phyloP scores from a whole-genome alignment of 1,284 basidiomycete genomes.

The Gymnopus androsaceus region DNA sequence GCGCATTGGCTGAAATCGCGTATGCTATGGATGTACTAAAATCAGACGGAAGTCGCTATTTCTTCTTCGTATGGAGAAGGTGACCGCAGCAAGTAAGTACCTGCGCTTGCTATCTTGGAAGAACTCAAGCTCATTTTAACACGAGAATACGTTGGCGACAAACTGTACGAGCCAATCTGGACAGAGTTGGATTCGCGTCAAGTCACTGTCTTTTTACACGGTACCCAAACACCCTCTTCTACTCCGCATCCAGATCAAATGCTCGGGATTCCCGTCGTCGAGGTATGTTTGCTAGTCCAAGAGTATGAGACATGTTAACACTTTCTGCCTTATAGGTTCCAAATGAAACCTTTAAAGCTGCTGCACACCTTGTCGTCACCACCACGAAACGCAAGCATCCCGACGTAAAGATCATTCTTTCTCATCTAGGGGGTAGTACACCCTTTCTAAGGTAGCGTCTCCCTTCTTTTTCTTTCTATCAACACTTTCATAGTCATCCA shows the following conservation, averaged over 20 bases:
- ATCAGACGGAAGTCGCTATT: constrained; percentile 63
- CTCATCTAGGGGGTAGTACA: constrained; percentile 68
- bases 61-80: constrained; percentile 60
- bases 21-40: constrained; percentile 58
- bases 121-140: background rate
- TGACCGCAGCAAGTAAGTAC: constrained; percentile 41
- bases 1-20: constrained; percentile 54
- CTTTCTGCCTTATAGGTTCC: constrained; percentile 51
- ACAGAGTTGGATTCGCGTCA: constrained; percentile 57
- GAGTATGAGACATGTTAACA: background rate
- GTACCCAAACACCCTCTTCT: constrained; percentile 62
- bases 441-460: constrained; percentile 46
- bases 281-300: constrained; percentile 42
- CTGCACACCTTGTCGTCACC: constrained; percentile 70
- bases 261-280: constrained; percentile 67
- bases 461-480: background rate
- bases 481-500: background rate
- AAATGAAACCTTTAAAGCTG: constrained; percentile 78
- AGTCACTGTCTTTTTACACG: constrained; percentile 69
- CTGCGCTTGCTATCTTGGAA: constrained; percentile 11
- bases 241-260: constrained; percentile 60
- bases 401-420: constrained; percentile 61
- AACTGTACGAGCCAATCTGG: constrained; percentile 65
- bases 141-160: constrained; percentile 65
- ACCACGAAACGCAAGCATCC: constrained; percentile 64